Evolutionary conservation across 2,329 filamentous ascomycete genomes (phyloP).

Genomic region (Cryoendolithus antarcticus): DNA sequence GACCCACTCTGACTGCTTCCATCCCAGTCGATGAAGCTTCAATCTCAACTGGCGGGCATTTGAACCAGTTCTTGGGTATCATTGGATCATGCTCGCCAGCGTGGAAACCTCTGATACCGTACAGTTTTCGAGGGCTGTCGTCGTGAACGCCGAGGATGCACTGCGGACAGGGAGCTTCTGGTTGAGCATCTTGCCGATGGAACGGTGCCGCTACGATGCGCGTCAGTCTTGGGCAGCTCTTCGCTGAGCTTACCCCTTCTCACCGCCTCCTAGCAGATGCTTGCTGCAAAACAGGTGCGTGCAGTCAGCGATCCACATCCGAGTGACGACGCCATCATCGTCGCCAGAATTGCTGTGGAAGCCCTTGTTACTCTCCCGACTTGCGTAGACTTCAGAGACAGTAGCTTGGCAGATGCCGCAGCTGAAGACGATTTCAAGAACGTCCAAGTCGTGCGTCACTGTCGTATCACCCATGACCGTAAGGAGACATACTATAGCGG

Average conservation of each 20-base stretch:
- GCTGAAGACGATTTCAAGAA: slow-evolving; percentile 34
- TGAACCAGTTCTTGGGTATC: slow-evolving; percentile 33
- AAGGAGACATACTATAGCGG: no score
- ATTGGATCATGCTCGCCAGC: slow-evolving; percentile 29
- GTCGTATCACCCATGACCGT: no score
- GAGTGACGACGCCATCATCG: slow-evolving; percentile 29
- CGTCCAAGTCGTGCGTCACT: slow-evolving; percentile 4
- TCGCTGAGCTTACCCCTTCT: background rate
- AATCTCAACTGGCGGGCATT: slow-evolving; percentile 32
- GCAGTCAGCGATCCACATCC: slow-evolving; percentile 36
- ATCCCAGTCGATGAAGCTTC: slow-evolving; percentile 24
- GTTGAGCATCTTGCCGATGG: slow-evolving; percentile 28
- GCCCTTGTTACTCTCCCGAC: slow-evolving; percentile 24
- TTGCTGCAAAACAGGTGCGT: slow-evolving; percentile 37
- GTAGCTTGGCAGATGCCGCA: slow-evolving; percentile 36
- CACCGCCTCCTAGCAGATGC: slow-evolving; percentile 38
- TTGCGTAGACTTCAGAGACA: slow-evolving; percentile 33
- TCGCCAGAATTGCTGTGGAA: slow-evolving; percentile 17
- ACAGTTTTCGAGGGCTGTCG: slow-evolving; percentile 26
- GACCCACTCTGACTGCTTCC: slow-evolving; percentile 31
- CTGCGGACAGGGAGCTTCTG: slow-evolving; percentile 33
- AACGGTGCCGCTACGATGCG: slow-evolving; percentile 32
- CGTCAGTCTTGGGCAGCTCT: background rate
- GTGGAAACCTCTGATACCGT: slow-evolving; percentile 32
- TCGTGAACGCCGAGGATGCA: slow-evolving; percentile 28